Evolutionary conservation across 164 flowering plant species (phyloP), one percentile per base, ranked within the genome.

Genomic region (Malania oleifera): DNA sequence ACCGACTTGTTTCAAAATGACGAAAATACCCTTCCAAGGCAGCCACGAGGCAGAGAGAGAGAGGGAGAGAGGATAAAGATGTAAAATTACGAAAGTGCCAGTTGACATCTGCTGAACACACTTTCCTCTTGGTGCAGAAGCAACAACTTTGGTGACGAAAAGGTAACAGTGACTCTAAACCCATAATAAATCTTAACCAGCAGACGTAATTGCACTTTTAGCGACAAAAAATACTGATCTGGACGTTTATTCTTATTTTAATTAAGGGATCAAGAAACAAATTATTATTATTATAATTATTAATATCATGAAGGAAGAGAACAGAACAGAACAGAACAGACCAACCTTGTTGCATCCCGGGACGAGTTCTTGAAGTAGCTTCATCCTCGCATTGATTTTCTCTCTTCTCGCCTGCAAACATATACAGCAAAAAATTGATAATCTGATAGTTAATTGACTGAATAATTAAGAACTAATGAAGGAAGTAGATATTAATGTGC

Each of bases 271-370:
- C n/a, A n/a, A n/a, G n/a, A n/a, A n/a, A n/a, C n/a, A n/a, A n/a
- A n/a, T n/a, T n/a, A n/a, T n/a, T n/a, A n/a, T n/a, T n/a, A n/a
- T 35, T 24, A 56, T 1, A 68, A 51, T 5, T 5, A 52, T 44
- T 27, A 57, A 19, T 62, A 19, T 17, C 25, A 54, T 29, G 13
- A 20, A 29, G 43, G 26, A 57, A 50, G 47, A 56, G 18, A 31
- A 34, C 27, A 17, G 19, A 29, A n/a, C n/a, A n/a, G n/a, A n/a
- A n/a, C n/a, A n/a, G n/a, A n/a, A n/a, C n/a, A n/a, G n/a, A 52
- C 81, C 31, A n/a, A 91, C 98, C 98, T 86, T 91, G 67, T 68
- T 81, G 72, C 98, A 91, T 11, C 98, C 98, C 2, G 98, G 98
- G 75, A 91, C 98, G 81, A 91, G 81, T 48, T 83, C 96, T 48